A percentile compares a stretch with the other conserved stretches of the same genome.
phyloP scores from a whole-genome alignment of 2,329 filamentous ascomycete species.

The Gaeumannomyces sp. region DNA sequence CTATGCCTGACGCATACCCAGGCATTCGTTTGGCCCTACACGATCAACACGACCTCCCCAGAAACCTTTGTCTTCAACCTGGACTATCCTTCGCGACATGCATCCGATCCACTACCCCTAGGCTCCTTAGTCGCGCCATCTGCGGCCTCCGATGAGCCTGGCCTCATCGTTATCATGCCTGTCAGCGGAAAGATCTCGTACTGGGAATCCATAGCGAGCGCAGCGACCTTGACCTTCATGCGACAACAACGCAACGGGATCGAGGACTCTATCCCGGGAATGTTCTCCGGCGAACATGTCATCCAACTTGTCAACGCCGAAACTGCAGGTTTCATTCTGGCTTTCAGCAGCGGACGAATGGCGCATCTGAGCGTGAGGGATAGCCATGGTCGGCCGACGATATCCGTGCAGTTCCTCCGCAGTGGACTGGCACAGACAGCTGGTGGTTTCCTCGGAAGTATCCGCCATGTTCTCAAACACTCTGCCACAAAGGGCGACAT shows the following conservation, averaged over 20 bases:
- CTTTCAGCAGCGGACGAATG: constrained; percentile 78
- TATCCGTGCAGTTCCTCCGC: constrained; percentile 72
- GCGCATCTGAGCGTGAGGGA: constrained; percentile 85
- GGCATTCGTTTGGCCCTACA: constrained; percentile 89
- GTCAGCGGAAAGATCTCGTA: constrained; percentile 80
- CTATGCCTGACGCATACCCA: constrained; percentile 74
- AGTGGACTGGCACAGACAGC: constrained; percentile 49
- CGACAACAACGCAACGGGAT: constrained; percentile 76
- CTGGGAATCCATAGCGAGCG: constrained; percentile 92
- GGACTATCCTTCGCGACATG: constrained; percentile 62
- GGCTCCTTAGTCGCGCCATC: constrained; percentile 77
- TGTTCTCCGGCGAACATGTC: constrained; percentile 73
- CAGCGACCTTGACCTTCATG: constrained; percentile 76
- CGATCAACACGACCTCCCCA: constrained; percentile 57
- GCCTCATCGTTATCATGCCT: constrained; percentile 80
- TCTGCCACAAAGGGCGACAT: constrained; percentile 69
- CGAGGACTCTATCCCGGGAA: constrained; percentile 64
- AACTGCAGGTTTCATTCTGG: constrained; percentile 75
- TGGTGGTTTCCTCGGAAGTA: constrained; percentile 71
- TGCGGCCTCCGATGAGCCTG: constrained; percentile 71
- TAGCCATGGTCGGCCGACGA: constrained; percentile 74
- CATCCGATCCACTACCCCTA: constrained; percentile 68
- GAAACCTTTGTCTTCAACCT: constrained; percentile 77
- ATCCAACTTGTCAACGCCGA: constrained; percentile 77
- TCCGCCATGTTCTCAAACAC: constrained; percentile 69